Base-by-base conservation (phyloP, 345 rosid species). In the Acer negundo region DNA sequence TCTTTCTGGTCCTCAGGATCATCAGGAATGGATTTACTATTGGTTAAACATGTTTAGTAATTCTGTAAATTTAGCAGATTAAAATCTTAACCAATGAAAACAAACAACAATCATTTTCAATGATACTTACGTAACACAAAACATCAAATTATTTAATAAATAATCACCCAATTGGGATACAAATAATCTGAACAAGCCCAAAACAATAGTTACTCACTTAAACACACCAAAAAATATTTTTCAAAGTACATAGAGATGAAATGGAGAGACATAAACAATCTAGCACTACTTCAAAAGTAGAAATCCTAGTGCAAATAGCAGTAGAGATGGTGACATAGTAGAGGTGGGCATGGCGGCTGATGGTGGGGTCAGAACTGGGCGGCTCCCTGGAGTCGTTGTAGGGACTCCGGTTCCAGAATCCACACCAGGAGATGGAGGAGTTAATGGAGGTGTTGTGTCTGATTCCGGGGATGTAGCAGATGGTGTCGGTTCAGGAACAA, bases 401-500 rank as follows among this genome's bases (percentile, higher is more conserved):
- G 96, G 96, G 49, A 80, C 75, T 38, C 42, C 87, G 7, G 84
- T 40, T 44, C 42, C 87, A 12, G 84, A 46, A 23, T 42, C 79
- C 1, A 12, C 77, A 0, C 82, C 75, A 19, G 88, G 62, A 24
- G 87, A 74, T 46, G 86, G 86, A 0, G 97, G 95, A 79, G 91
- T 86, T 73, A 85, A 74, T 63, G 16, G 17, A 6, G 94, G 89
- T 0, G 87, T 82, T 2, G 91, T 86, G 74, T 80, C 84, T 13
- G 93, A 79, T 81, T 79, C 91, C 12, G 98, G 97, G 55, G 97
- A 62, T 67, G 80, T 55, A 62, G 89, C 80, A 38, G 95, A 76
- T 3, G 94, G 72, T 44, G 86, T 84, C 0, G 97, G 87, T 80
- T 86, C 86, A 20, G 98, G 95, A 69, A 84, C 92, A 12, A 85